These are phyloP conservation scores for Knufia fluminis DNA, from an alignment of 2,329 filamentous ascomycete species.

Conservation along the genomic window DNA sequence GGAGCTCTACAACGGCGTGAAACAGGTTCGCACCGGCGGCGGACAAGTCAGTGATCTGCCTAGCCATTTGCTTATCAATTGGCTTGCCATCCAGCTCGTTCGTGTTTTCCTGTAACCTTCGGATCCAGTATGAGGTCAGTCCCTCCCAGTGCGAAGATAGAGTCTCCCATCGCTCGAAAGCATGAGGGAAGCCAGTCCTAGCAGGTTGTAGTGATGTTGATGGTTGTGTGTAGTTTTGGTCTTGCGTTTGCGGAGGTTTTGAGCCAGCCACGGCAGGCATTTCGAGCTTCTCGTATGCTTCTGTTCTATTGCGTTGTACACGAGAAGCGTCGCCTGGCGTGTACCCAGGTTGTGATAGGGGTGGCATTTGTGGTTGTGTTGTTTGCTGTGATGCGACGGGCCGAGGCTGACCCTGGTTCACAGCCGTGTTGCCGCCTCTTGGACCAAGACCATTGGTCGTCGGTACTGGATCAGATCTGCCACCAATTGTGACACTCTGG, in stretches of 20 bases:
- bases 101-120: conserved; percentile 79
- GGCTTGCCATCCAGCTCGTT: conserved; percentile 76
- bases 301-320: conserved; percentile 20
- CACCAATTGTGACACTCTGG: conserved; percentile 13
- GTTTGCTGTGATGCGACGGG: conserved; percentile 22
- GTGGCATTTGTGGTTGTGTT: conserved; percentile 12
- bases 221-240: conserved; percentile 10
- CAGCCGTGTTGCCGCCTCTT: conserved; percentile 10
- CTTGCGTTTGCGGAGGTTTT: conserved; percentile 25
- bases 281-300: conserved; percentile 21
- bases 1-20: conserved; percentile 92
- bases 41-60: conserved; percentile 94
- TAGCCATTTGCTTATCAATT: conserved; percentile 75
- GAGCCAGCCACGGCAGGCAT: conserved; percentile 16
- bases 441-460: conserved; percentile 7
- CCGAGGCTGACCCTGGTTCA: conserved; percentile 15
- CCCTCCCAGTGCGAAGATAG: conserved; percentile 97
- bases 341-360: conserved; percentile 19
- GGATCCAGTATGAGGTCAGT: conserved; percentile 93
- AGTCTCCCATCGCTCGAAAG: conserved; percentile 95
- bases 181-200: conserved; percentile 59
- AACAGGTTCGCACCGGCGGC: conserved; percentile 95
- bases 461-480: conserved; percentile 15
- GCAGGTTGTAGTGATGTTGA: conserved; percentile 1
- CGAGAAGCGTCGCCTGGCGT: conserved; percentile 10